Base-by-base conservation (phyloP, 257 asterid species). In the Cordia subcordata region DNA sequence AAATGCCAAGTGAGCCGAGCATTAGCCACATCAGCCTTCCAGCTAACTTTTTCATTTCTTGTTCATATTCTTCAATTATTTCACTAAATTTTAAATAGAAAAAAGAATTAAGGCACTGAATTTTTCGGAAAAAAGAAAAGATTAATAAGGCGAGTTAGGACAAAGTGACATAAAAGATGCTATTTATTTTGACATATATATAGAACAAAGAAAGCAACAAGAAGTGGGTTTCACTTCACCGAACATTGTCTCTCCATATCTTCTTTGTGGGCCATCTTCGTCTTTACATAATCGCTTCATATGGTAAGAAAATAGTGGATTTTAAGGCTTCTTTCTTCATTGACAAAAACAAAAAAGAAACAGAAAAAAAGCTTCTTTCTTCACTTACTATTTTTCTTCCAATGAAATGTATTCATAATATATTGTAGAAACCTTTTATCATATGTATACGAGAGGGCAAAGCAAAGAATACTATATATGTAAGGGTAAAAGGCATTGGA, bases 1-100 rank as follows among this genome's bases (percentile, higher is more conserved):
- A 66, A 49, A 86, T 69, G 63, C 95, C 95, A 18, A 86, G 54
- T 4, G 93, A 72, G 11, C 83, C 95, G 3, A 92, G 93, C 63
- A 85, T 79, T 10, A 78, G 70, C 99, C 90, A 81, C 91, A 81
- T 81, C 65, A 93, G 59, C 52, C 70, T 76, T 4, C 71, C 75
- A 0, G 94, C 89, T 11, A 93, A 71, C 40, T 47, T 72, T 49
- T 79, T 78, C 96, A 89, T 81, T 16, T 73, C 81, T 15, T 71
- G 75, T 18, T 84, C 67, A 70, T 84, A 93, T 10, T 74, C 79
- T 49, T 89, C 85, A 10, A 89, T 68, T 13, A 75, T 67, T 11
- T 84, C 85, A 66, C 99, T 93, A 12, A 68, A 46, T 16, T n/a
- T 16, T 1, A 42, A 42, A 42, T 2, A 2, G 15, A 42, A 42